A percentile compares a stretch with the other conserved stretches of the same genome.
phyloP scores from a whole-genome alignment of 768 basidiomycete species.

The Megacollybia marginata region DNA sequence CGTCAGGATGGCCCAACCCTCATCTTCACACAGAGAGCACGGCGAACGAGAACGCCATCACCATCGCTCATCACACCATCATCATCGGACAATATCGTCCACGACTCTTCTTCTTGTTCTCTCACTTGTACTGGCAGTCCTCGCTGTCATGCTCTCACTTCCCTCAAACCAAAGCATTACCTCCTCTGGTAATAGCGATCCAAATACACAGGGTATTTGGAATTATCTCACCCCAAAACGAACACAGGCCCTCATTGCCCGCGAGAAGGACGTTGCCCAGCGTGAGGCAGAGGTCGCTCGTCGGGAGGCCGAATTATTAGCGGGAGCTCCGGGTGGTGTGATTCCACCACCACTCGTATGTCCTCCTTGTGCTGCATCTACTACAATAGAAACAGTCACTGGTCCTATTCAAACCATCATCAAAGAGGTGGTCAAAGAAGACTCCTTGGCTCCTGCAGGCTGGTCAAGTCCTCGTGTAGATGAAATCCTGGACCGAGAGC shows the following conservation, averaged over 20 bases:
- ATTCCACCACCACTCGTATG: conserved; percentile 50
- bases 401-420: conserved; percentile 70
- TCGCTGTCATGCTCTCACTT: conserved; percentile 87
- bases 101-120: conserved; percentile 83
- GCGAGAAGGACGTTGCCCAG: conserved; percentile 71
- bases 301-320: conserved; percentile 80
- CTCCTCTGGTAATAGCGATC: conserved; percentile 22
- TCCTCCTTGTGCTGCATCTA: conserved; percentile 48
- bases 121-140: conserved; percentile 77
- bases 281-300: conserved; percentile 87
- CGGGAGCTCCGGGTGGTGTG: conserved; percentile 78
- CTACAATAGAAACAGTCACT: conserved; percentile 47
- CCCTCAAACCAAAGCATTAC: conserved; percentile 45
- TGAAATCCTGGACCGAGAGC: conserved; percentile 77
- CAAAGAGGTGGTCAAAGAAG: conserved; percentile 82
- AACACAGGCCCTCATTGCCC: conserved; percentile 69
- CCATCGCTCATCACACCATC: conserved; percentile 61
- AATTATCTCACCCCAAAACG: conserved; percentile 78
- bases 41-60: conserved; percentile 49
- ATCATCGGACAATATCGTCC: conserved; percentile 81
- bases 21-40: conserved; percentile 60
- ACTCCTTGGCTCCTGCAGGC: conserved; percentile 70
- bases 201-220: conserved; percentile 49
- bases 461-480: conserved; percentile 76
- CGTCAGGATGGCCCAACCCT: conserved; percentile 86